phyloP scores from a whole-genome alignment of 176 grass and related monocot species.

The Eragrostis curvula region DNA sequence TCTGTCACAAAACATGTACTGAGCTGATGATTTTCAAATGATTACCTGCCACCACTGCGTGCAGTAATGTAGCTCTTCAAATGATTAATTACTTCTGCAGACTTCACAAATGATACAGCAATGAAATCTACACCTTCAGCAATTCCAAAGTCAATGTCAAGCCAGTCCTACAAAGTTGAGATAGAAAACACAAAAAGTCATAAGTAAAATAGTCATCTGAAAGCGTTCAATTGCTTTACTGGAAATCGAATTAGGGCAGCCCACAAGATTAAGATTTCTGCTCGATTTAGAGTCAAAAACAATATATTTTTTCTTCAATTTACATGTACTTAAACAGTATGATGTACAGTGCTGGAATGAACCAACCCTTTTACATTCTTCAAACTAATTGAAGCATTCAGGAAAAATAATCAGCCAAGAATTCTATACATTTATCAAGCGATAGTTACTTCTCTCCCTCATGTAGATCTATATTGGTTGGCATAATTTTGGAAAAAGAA shows the following conservation, averaged over 20 bases:
- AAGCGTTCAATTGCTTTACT: not conserved
- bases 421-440: not conserved
- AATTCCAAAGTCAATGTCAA: conserved; percentile 99
- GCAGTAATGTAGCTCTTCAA: conserved; percentile 98
- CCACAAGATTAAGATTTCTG: not conserved
- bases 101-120: conserved; percentile 97
- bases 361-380: not conserved
- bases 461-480: not conserved
- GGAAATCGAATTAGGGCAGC: not conserved
- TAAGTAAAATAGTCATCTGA: not conserved
- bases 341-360: conserved; percentile 7
- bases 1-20: not conserved
- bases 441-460: not conserved
- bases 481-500: conserved; percentile 31
- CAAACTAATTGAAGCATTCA: conserved; percentile 16
- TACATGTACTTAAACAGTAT: conserved; percentile 3
- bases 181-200: not conserved
- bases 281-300: not conserved
- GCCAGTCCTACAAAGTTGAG: conserved; percentile 84
- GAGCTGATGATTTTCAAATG: conserved; percentile 5
- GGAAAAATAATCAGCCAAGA: conserved; percentile 1
- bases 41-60: conserved; percentile 71
- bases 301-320: not conserved
- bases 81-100: conserved; percentile 96
- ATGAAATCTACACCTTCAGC: conserved; percentile 97